Percentiles rank a stretch among this genome's conserved stretches.
Evolutionary conservation across 2,329 filamentous ascomycete genomes (phyloP).

Genomic region (Rhexocercosporidium sp.): DNA sequence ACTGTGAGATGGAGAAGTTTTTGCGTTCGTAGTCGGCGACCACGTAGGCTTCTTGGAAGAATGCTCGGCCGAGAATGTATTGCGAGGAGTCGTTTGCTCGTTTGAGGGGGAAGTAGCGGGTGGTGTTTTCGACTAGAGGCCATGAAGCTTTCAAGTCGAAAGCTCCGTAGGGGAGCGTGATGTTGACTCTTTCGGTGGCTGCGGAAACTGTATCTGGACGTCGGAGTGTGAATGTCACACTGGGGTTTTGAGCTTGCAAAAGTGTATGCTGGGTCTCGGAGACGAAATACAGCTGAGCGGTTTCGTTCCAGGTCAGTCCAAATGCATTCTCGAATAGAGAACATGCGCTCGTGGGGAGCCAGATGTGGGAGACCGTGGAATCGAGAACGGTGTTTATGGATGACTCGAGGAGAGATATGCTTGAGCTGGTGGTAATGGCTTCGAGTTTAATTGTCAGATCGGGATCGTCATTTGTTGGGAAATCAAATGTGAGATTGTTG

Average conservation of each 20-base stretch:
- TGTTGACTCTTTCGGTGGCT: slow-evolving; percentile 32
- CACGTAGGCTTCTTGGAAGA: slow-evolving; percentile 46
- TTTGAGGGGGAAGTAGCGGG: slow-evolving; percentile 46
- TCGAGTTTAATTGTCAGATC: slow-evolving; percentile 46
- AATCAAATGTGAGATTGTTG: slow-evolving; percentile 45
- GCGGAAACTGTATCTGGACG: slow-evolving; percentile 34
- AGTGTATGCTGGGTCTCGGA: slow-evolving; percentile 32
- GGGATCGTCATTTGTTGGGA: slow-evolving; percentile 44
- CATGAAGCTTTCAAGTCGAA: slow-evolving; percentile 45
- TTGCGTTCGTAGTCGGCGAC: slow-evolving; percentile 47
- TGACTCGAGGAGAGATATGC: slow-evolving; percentile 28
- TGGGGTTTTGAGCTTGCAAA: slow-evolving; percentile 39
- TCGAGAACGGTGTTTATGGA: slow-evolving; percentile 43
- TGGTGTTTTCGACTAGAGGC: slow-evolving; percentile 35
- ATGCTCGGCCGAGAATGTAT: slow-evolving; percentile 45
- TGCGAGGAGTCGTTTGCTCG: slow-evolving; percentile 42
- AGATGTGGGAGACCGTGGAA: slow-evolving; percentile 46
- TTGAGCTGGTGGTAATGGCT: slow-evolving; percentile 37
- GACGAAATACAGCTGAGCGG: slow-evolving; percentile 43
- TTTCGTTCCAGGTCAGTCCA: slow-evolving; percentile 44
- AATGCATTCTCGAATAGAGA: slow-evolving; percentile 43
- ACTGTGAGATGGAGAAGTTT: slow-evolving; percentile 47
- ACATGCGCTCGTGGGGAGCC: slow-evolving; percentile 44
- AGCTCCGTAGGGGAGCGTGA: slow-evolving; percentile 45
- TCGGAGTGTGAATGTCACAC: slow-evolving; percentile 44